phyloP scores from a whole-genome alignment of 176 grass and related monocot species.

The sorghum (Sorghum bicolor) region Sorghum_bicolor_NCBIv3 NC_012870.2:2946501-2947000 shows the following conservation, averaged over 20 bases:
- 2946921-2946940: not conserved
- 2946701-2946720: not conserved
- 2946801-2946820: not conserved
- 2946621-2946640: not conserved
- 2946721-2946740: not conserved
- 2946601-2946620: not conserved
- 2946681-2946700: not conserved
- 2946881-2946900: not conserved
- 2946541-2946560: not conserved
- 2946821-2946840: not conserved
- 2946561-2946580: not conserved
- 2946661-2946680: not conserved
- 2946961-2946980: not conserved
- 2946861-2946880: not conserved
- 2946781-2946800: not conserved
- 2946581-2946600: not conserved
- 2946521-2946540: not conserved
- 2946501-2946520: not conserved
- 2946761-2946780: not conserved
- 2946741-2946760: not conserved
- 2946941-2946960: conserved; percentile 11
- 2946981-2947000: conserved; percentile 33
- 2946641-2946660: no score
- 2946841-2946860: not conserved
- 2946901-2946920: not conserved